Percentiles rank a stretch among this genome's conserved stretches.
Conservation (phyloP, 2,329 filamentous ascomycete species). For the Xylariomycetidae sp. region DNA sequence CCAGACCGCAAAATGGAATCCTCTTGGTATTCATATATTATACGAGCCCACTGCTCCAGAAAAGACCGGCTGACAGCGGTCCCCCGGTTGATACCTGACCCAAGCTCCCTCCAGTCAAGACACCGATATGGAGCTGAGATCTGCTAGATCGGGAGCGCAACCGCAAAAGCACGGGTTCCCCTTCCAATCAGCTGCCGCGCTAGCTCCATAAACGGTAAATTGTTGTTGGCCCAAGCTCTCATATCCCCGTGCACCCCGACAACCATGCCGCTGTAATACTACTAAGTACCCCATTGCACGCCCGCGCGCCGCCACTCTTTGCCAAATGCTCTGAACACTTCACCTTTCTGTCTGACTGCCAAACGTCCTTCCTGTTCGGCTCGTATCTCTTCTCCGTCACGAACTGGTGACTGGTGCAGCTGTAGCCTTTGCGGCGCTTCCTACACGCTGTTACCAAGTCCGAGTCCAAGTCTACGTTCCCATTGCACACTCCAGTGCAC, state of each 20-base stretch:
- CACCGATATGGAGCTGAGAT: too few species aligned
- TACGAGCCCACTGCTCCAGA: too few species aligned
- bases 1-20: too few species aligned
- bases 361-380: too few species aligned
- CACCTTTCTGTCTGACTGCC: too few species aligned
- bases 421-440: constrained; percentile 8
- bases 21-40: too few species aligned
- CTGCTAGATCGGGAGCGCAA: constrained; percentile 9
- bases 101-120: too few species aligned
- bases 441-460: constrained; percentile 11
- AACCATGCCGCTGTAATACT: too few species aligned
- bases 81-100: too few species aligned
- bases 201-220: constrained; percentile 21
- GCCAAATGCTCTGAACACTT: neutral
- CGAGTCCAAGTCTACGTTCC: constrained; percentile 10
- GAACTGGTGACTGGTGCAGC: constrained; percentile 3
- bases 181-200: constrained; percentile 3
- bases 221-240: constrained; percentile 26
- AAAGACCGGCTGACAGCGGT: too few species aligned
- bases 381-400: too few species aligned
- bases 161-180: too few species aligned
- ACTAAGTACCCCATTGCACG: neutral
- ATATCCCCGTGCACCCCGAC: constrained; percentile 16
- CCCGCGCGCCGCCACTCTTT: neutral
- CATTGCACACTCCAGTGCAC: neutral